Evolutionary conservation across 2,329 filamentous ascomycete species (phyloP).

Genomic region (Aspergillus proliferans): DNA sequence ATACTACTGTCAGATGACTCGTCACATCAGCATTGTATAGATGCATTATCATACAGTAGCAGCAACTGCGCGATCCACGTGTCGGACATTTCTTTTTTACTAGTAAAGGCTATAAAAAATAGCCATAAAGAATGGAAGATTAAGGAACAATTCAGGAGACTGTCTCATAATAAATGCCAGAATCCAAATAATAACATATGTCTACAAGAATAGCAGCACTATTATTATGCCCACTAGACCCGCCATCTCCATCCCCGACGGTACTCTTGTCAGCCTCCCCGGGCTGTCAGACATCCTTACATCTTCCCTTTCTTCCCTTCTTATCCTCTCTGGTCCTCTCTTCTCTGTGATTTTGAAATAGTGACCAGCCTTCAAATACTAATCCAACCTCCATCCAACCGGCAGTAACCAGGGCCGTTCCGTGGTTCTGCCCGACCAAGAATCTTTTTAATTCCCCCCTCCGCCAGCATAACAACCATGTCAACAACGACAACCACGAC

Average conservation of each 20-base stretch:
- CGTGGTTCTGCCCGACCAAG: constrained; percentile 1
- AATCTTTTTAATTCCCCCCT: constrained; percentile 11
- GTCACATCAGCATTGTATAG: too few relatives aligned
- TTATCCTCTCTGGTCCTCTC: constrained; percentile 2
- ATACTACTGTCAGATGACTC: too few relatives aligned
- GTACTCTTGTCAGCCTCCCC: not conserved
- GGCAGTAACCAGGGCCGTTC: constrained; percentile 5
- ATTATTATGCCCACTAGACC: not conserved
- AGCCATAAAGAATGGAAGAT: too few relatives aligned
- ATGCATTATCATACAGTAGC: too few relatives aligned
- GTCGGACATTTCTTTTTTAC: too few relatives aligned
- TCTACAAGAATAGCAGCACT: not conserved
- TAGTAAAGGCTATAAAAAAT: too few relatives aligned
- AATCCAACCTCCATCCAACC: not conserved
- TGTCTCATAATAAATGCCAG: not conserved
- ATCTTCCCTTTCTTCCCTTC: constrained; percentile 9
- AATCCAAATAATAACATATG: not conserved
- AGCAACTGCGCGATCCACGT: too few relatives aligned
- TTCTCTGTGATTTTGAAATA: not conserved
- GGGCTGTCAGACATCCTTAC: constrained; percentile 4
- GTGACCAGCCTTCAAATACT: not conserved
- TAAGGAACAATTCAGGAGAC: too few relatives aligned
- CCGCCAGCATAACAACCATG: constrained; percentile 14
- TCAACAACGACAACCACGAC: constrained; percentile 18
- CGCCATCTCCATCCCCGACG: not conserved